Conservation (phyloP, 169 alveolate species). For the Pseudocohnilembus persalinus region DNA sequence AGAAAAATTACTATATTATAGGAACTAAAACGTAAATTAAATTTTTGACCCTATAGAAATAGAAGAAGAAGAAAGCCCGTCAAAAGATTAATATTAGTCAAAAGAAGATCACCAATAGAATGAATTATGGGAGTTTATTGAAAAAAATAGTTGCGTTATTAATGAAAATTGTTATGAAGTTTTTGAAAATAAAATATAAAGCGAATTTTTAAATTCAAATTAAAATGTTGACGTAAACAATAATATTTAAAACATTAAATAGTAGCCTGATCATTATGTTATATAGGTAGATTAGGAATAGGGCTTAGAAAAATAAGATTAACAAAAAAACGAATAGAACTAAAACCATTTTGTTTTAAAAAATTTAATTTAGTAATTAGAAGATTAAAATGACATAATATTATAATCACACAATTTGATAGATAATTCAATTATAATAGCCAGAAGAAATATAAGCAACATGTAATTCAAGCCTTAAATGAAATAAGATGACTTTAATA, state of each 20-base stretch:
- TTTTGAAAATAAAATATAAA: not conserved
- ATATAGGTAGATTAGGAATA: no score
- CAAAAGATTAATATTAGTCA: not conserved
- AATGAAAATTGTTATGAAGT: not conserved
- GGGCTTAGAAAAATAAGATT: no score
- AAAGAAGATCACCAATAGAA: not conserved
- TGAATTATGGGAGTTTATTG: not conserved
- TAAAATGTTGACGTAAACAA: no score
- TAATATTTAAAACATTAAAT: no score
- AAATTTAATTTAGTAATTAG: not conserved
- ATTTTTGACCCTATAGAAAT: not conserved
- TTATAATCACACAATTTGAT: no score
- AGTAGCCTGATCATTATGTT: no score
- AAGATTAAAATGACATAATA: not conserved
- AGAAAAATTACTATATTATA: no score
- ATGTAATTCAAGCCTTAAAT: not conserved
- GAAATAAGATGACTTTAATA: not conserved
- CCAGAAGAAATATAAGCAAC: not conserved
- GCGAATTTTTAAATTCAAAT: not conserved
- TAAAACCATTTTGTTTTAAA: not conserved
- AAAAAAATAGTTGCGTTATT: no score
- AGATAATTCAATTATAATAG: not conserved
- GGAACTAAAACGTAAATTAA: no score
- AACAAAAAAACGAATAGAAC: not conserved
- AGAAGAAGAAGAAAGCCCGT: not conserved